Percentiles rank a stretch among this genome's conserved stretches.
Evolutionary conservation across 2,329 filamentous ascomycete genomes (phyloP).

Genomic region (Colletotrichum scovillei): DNA sequence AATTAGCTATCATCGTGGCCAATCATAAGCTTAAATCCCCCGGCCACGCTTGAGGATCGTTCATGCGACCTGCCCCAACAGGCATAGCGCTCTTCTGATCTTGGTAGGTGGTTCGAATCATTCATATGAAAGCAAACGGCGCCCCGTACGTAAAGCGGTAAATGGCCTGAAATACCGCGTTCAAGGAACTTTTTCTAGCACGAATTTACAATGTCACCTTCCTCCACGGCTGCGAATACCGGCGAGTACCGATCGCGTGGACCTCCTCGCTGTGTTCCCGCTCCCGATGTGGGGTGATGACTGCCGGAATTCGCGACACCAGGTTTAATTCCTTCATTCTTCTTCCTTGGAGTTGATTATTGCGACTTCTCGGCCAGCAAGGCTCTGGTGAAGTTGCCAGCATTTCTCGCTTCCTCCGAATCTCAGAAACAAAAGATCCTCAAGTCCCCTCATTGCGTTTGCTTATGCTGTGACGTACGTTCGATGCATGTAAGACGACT

Average conservation of each 20-base stretch:
- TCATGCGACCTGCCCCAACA: slow-evolving; percentile 8
- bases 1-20: not conserved
- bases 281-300: slow-evolving; percentile 5
- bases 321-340: not conserved
- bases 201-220: slow-evolving; percentile 14
- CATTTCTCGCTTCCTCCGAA: not conserved
- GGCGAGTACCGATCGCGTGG: not conserved
- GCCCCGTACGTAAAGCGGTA: not conserved
- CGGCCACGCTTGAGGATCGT: not conserved
- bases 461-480: not conserved
- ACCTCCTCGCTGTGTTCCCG: slow-evolving; percentile 3
- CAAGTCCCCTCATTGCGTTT: not conserved
- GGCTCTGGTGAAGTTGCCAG: not conserved
- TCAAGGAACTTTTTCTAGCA: not conserved
- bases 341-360: not conserved
- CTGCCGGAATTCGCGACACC: not conserved
- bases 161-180: not conserved
- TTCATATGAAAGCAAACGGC: not conserved
- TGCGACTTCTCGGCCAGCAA: not conserved
- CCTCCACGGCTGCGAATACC: not conserved
- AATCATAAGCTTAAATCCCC: not conserved
- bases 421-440: not conserved
- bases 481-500: not conserved
- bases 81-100: not conserved
- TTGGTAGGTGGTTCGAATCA: not conserved